Evolutionary conservation across 495 filamentous ascomycete genomes (phyloP).

Genomic region (Lasiosphaeris hirsuta): DNA sequence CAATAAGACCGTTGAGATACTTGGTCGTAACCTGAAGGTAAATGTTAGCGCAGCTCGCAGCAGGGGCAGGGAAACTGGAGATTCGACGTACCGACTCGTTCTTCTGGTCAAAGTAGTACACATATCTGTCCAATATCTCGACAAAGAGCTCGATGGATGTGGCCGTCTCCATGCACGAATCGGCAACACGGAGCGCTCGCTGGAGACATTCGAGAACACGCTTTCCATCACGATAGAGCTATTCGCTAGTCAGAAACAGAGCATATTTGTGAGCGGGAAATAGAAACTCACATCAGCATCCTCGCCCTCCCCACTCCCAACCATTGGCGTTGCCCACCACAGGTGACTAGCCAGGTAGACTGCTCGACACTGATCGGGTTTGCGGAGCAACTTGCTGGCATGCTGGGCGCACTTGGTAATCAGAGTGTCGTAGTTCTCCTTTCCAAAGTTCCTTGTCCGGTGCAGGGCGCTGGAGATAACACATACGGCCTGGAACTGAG

Average conservation of each 20-base stretch:
- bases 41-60: background rate
- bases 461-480: conserved; percentile 88
- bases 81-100: conserved; percentile 73
- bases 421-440: conserved; percentile 96
- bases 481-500: conserved; percentile 96
- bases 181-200: conserved; percentile 89
- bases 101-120: conserved; percentile 98
- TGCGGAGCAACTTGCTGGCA: conserved; percentile 94
- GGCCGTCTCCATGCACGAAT: conserved; percentile 99
- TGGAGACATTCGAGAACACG: conserved; percentile 94
- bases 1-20: conserved; percentile 96
- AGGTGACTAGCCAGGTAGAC: conserved; percentile 94
- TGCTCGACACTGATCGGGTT: conserved; percentile 94
- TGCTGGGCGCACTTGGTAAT: conserved; percentile 97
- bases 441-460: conserved; percentile 78
- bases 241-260: conserved; percentile 21
- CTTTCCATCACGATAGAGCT: conserved; percentile 97
- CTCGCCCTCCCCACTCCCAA: conserved; percentile 77
- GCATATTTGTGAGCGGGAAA: conserved; percentile 4
- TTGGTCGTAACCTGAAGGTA: conserved; percentile 78
- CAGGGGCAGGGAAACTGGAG: no score
- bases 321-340: conserved; percentile 95
- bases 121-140: conserved; percentile 95
- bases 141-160: conserved; percentile 97
- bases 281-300: conserved; percentile 65